Conservation (phyloP, 768 basidiomycete genomes). For the Lactarius hengduanensis region DNA sequence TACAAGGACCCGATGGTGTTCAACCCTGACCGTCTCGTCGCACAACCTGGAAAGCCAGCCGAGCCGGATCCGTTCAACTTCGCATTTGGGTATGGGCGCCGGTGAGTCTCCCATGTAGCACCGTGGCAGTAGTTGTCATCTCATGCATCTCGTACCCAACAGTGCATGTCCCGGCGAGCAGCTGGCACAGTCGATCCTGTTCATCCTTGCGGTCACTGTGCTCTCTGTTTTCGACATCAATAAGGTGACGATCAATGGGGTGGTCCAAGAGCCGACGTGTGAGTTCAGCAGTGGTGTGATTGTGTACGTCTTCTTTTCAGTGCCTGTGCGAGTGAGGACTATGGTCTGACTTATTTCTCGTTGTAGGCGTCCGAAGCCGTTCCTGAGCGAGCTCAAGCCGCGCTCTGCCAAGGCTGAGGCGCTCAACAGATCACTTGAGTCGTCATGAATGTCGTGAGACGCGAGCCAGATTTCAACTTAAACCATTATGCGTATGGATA, state of each 20-base stretch:
- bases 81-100: constrained; percentile 34
- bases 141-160: neutral
- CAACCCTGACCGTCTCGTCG: constrained; percentile 35
- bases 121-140: neutral
- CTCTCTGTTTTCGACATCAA: constrained; percentile 28
- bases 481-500: neutral
- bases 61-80: constrained; percentile 29
- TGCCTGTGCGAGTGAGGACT: neutral
- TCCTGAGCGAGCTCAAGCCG: constrained; percentile 29
- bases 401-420: constrained; percentile 27
- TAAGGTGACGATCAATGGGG: constrained; percentile 23
- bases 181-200: constrained; percentile 29
- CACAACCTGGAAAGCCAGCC: constrained; percentile 20
- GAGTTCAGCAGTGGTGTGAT: constrained; percentile 26
- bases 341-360: neutral
- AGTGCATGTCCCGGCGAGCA: constrained; percentile 28
- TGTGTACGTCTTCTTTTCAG: constrained; percentile 11
- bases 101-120: constrained; percentile 22
- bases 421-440: constrained; percentile 22
- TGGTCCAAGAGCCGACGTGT: constrained; percentile 25
- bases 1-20: constrained; percentile 35
- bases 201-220: constrained; percentile 23
- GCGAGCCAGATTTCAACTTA: neutral
- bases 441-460: neutral
- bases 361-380: constrained; percentile 31